These are phyloP conservation scores for Tieghemostelium lacteum DNA, from an alignment of 78 protist species.

Conservation along the genomic window DNA sequence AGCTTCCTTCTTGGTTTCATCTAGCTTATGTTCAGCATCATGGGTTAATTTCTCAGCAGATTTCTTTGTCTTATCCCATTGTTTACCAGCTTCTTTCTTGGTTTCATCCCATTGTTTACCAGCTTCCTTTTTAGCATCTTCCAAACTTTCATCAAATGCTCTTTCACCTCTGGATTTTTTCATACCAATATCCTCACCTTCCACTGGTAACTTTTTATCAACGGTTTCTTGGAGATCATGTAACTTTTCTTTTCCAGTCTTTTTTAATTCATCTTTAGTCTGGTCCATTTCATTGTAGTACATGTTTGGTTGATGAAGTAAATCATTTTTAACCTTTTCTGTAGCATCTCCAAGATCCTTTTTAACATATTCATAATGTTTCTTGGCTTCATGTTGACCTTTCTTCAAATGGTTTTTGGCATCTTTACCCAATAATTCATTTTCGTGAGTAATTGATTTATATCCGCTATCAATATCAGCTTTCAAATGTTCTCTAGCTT, in stretches of 20 bases:
- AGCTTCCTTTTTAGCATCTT: background rate
- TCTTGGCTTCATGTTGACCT: background rate
- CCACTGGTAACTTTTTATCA: background rate
- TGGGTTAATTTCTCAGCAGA: background rate
- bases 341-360: background rate
- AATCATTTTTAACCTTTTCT: background rate
- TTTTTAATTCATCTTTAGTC: background rate
- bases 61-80: background rate
- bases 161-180: background rate
- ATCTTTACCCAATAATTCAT: background rate
- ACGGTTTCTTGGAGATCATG: background rate
- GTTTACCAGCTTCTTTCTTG: conserved; percentile 15
- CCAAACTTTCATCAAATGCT: background rate
- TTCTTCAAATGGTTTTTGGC: background rate
- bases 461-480: background rate
- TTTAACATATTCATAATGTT: background rate
- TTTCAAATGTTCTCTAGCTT: background rate
- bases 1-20: background rate
- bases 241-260: background rate
- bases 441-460: background rate
- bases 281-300: background rate
- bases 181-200: too few species aligned
- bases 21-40: background rate
- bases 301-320: too few species aligned
- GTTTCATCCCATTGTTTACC: too few species aligned